phyloP scores from a whole-genome alignment of 2,329 filamentous ascomycete species.

The Aspergillus brunneoviolaceus region DNA sequence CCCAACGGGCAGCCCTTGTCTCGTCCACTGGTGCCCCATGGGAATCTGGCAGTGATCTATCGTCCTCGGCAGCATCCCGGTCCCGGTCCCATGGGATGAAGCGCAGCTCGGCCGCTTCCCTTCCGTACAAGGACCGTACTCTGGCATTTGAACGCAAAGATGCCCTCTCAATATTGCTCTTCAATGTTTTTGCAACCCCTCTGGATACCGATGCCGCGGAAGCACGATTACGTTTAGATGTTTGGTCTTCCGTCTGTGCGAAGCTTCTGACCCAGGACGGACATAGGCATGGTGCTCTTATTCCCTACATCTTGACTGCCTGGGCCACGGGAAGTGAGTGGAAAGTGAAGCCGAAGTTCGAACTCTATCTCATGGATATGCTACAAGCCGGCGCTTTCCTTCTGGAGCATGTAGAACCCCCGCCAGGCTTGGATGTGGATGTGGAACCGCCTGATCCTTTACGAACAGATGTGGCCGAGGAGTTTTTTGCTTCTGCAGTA shows the following conservation, averaged over 20 bases:
- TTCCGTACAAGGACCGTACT: conserved; percentile 74
- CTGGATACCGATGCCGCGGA: conserved; percentile 78
- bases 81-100: conserved; percentile 51
- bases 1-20: conserved; percentile 75
- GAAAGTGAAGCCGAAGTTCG: conserved; percentile 85
- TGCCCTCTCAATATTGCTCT: conserved; percentile 77
- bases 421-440: conserved; percentile 68
- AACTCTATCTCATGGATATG: conserved; percentile 92
- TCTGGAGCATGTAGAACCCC: conserved; percentile 79
- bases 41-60: conserved; percentile 75
- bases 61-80: conserved; percentile 66
- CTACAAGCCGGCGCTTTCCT: conserved; percentile 90
- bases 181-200: conserved; percentile 86
- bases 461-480: conserved; percentile 77
- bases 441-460: conserved; percentile 67
- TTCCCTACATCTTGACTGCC: conserved; percentile 80
- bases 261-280: conserved; percentile 76
- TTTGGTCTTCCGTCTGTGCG: conserved; percentile 87
- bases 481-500: conserved; percentile 83
- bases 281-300: conserved; percentile 73
- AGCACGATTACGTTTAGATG: conserved; percentile 73
- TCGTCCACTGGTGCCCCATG: conserved; percentile 75
- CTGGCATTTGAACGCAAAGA: conserved; percentile 88
- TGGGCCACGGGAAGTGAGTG: conserved; percentile 87
- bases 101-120: conserved; percentile 48